Evolutionary conservation across 441 rosid species (phyloP).

Genomic region (Metrosideros polymorpha): DNA sequence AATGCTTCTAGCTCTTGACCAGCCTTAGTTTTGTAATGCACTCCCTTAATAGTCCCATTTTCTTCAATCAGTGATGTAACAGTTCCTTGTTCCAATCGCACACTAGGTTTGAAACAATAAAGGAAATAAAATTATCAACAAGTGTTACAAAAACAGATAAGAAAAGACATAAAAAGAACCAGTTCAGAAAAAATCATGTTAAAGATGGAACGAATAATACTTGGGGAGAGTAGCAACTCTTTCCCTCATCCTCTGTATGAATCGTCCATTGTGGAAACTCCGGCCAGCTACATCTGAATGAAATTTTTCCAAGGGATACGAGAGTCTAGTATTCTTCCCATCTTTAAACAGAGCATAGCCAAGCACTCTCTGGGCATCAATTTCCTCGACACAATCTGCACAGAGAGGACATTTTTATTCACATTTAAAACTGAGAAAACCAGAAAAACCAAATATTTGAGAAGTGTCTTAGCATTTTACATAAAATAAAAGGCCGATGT

Average conservation of each 20-base stretch:
- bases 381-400: slow-evolving; percentile 65
- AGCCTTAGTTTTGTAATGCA: slow-evolving; percentile 69
- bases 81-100: slow-evolving; percentile 63
- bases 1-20: slow-evolving; percentile 36
- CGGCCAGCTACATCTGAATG: slow-evolving; percentile 58
- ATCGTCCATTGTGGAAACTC: slow-evolving; percentile 78
- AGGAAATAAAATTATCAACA: not conserved
- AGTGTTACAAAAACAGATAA: not conserved
- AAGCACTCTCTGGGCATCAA: slow-evolving; percentile 62
- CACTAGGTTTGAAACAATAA: slow-evolving; percentile 25
- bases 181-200: not conserved
- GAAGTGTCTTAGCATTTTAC: not conserved
- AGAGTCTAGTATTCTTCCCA: slow-evolving; percentile 35
- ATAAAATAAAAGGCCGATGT: not conserved
- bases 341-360: slow-evolving; percentile 69
- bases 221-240: slow-evolving; percentile 56
- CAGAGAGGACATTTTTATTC: not conserved
- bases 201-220: slow-evolving; percentile 11
- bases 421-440: not conserved
- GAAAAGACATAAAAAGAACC: not conserved
- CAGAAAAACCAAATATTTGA: not conserved
- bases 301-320: slow-evolving; percentile 60
- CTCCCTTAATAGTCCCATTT: slow-evolving; percentile 54
- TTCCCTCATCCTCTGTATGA: slow-evolving; percentile 69
- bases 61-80: slow-evolving; percentile 71